Evolutionary conservation across 768 basidiomycete species (phyloP), one percentile per base, ranked within the genome.

Genomic region (Termitomyces sp.): DNA sequence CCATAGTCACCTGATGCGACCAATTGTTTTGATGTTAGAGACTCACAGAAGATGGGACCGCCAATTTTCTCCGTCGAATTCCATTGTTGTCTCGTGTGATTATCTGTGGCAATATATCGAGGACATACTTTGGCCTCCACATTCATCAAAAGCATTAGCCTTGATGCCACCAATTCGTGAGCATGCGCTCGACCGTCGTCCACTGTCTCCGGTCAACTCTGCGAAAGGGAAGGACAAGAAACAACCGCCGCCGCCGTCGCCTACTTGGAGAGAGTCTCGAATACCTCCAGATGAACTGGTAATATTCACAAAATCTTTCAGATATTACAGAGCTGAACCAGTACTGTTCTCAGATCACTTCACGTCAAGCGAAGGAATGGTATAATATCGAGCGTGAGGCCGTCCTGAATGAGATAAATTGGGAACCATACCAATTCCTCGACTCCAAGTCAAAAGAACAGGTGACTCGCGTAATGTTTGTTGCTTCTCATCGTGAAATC

Each of bases 401-500:
- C 18, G 8, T 37, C 7, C 36, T 39, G 24, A 51, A 51, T 7
- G 50, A 51, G 24, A 51, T 51, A 18, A 37, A 26, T n/a, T 51
- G 50, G 50, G 50, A 51, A 27, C 50, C 50, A 12, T 18, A 13
- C 50, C 5, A 6, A 9, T 18, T 22, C 14, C 16, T 18, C 14
- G 20, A 16, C 7, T 4, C 20, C 22, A 34, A 26, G 9, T 16
- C 24, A 3, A 24, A 34, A 13, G 8, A 8, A n/a, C 31, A 32
- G 20, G 6, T n/a, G 10, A 29, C 18, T 13, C 6, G 13, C 5
- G 12, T 31, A 22, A 18, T 31, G 31, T 32, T 18, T 22, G 4
- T 53, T 18, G 59, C 59, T 36, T n/a, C 27, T 20, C 53, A 55
- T 42, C 26, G 48, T 41, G 54, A 55, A n/a, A 37, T 61, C 8